Base-by-base conservation (phyloP, 139 green algal species). In the Chlamydomonas incerta region DNA sequence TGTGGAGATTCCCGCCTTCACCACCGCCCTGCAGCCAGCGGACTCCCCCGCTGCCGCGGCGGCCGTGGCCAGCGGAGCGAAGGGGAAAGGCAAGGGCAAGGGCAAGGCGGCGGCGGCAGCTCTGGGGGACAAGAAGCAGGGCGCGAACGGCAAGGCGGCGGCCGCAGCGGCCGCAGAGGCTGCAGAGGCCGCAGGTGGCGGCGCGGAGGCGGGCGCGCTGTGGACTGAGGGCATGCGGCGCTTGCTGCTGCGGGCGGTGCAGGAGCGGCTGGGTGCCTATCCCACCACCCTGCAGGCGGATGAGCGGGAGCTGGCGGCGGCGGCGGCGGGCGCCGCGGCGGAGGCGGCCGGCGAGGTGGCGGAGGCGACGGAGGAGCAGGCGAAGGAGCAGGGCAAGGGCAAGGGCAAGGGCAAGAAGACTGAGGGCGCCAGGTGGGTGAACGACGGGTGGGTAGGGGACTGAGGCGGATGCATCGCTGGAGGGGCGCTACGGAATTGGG, bases 271-370 rank as follows among this genome's bases (percentile, higher is more conserved):
- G 33, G 65, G 11, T 3, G 50, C 33, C 50, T 77, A 85, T 33
- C 80, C 80, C 9, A 70, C 80, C 47, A 41, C 50, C 66, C 67
- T 77, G 80, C 33, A 68, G 50, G 33, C 70, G 52, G 80, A 85
- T 34, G 67, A 77, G 63, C 46, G 75, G 65, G 65, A 70, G 62
- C 60, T 73, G 60, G 60, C 2, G 63, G 29, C 37, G 29, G 47
- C 11, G 58, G 46, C 9, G 62, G 63, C 34, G 26, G 9, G 10
- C 57, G 21, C 18, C 15, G 28, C 20, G 68, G 33, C 68, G 33
- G 28, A 34, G 68, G 68, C 34, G 35, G 57, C 24, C 24, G 50
- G 50, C 18, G 23, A 29, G 72, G 72, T 35, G 73, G 50, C 10
- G 73, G 20, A 31, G 72, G 26, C 18, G 35, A 58, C 29, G 11